Evolutionary conservation across 2,329 filamentous ascomycete genomes (phyloP), one percentile per base, ranked within the genome.

Genomic region (Fusarium xyrophilum): DNA sequence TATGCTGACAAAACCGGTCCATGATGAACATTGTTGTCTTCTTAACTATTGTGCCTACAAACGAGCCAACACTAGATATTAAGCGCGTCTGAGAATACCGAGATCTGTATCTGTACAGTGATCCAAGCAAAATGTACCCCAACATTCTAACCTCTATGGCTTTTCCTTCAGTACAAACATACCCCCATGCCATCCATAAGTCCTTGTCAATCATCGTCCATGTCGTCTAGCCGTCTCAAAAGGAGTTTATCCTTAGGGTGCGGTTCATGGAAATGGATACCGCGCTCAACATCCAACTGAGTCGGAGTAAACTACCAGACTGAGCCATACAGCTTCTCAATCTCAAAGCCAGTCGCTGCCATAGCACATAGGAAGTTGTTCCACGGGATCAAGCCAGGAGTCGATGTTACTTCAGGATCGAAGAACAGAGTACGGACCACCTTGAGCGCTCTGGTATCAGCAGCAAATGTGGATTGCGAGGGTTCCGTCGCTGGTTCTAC

Each of bases 111-210:
- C 2, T 7, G 7, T 50, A 38, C 11, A 13, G 9, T 1, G 21
- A n/a, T 27, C 10, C 14, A 27, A 27, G 3, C 12, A 7, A 48
- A 5, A 10, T 19, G 0, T 33, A 25, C 21, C 4, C 5, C 3
- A 10, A 9, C 10, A 12, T 36, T 28, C 2, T 7, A 28, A 12
- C 9, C 19, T 21, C 6, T 15, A 32, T 4, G 19, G 30, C 39
- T 54, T 54, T 21, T 25, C n/a, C n/a, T 47, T 61, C 0, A 61
- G 9, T 11, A 42, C 23, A 47, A 62, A 61, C 35, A 62, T 61
- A 3, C n/a, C 39, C 8, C 56, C 40, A 14, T 36, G 6, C 46
- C 59, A 62, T 1, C 56, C 59, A 47, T 62, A 62, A 1, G 59
- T 5, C 5, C 56, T 38, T 2, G 46, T 13, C 17, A 62, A 15